Evolutionary conservation across 257 asterid genomes (phyloP), one percentile per base, ranked within the genome.

Genomic region (Rehmannia glutinosa): DNA sequence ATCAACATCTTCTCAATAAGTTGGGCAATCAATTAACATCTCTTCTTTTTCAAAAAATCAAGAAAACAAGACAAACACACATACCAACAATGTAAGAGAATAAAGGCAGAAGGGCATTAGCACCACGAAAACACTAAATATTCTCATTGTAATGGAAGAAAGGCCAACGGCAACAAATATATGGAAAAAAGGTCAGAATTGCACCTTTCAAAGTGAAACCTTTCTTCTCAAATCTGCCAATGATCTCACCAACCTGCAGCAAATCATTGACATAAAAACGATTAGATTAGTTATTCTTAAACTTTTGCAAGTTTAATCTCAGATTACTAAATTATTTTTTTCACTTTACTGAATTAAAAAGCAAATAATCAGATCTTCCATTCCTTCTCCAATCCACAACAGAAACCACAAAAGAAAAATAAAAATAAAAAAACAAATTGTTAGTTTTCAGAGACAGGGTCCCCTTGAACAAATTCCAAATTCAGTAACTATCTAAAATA

Each of bases 151-250:
- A 38, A 42, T 9, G 25, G 5, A 62, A 53, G 20, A 4, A 12
- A 13, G n/a, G 32, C 1, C 17, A 30, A 53, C 1, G 9, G 43
- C 7, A 9, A 3, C 35, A 10, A 19, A 17, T 27, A 16, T 21
- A 42, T 60, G 3, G n/a, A n/a, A n/a, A n/a, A n/a, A n/a, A n/a
- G n/a, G n/a, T n/a, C n/a, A n/a, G n/a, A n/a, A n/a, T n/a, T 28
- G 46, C 9, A 87, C 95, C 96, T 83, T 89, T 91, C 86, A 88
- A 73, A 64, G 89, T 69, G 87, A 88, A 91, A 4, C 96, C 93
- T 71, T 86, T 91, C 86, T 91, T 83, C 83, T 91, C 96, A 77
- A 88, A 88, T 69, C 93, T 77, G 71, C 91, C 68, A 58, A 88
- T 86, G 36, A 86, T 86, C 62, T 88, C 96, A 73, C 94, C 94